Evolutionary conservation across 1,284 basidiomycete genomes (phyloP).

Genomic region (Marasmius fiardii): DNA sequence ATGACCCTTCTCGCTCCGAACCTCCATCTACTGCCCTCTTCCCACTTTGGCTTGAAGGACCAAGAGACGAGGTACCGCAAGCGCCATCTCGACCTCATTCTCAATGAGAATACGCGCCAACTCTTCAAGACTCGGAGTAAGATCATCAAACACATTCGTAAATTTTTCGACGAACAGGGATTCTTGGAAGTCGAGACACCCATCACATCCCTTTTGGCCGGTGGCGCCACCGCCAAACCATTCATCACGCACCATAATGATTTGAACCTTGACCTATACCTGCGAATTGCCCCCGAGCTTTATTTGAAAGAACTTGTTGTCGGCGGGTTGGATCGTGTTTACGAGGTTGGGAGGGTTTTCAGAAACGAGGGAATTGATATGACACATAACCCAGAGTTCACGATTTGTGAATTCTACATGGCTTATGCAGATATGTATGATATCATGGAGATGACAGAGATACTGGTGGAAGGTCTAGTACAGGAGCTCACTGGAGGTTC

Average conservation of each 20-base stretch:
- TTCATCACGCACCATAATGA: slow-evolving; percentile 99
- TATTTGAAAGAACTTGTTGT: slow-evolving; percentile 99
- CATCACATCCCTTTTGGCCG: slow-evolving; percentile 96
- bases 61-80: slow-evolving; percentile 98
- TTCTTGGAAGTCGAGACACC: slow-evolving; percentile 99
- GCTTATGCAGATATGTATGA: slow-evolving; percentile 99
- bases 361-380: slow-evolving; percentile 98
- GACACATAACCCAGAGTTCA: slow-evolving; percentile 97
- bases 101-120: slow-evolving; percentile 88
- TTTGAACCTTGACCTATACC: slow-evolving; percentile 95
- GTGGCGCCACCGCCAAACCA: slow-evolving; percentile 97
- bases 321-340: slow-evolving; percentile 95
- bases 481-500: slow-evolving; percentile 82
- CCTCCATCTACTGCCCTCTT: slow-evolving; percentile 92
- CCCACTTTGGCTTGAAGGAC: slow-evolving; percentile 91
- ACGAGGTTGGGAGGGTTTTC: slow-evolving; percentile 98
- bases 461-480: slow-evolving; percentile 89
- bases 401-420: slow-evolving; percentile 99
- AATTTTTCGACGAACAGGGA: slow-evolving; percentile 87
- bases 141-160: slow-evolving; percentile 89
- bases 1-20: slow-evolving; percentile 94
- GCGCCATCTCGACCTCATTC: slow-evolving; percentile 97
- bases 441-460: slow-evolving; percentile 96
- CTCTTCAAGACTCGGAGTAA: slow-evolving; percentile 89
- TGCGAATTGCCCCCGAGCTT: slow-evolving; percentile 96